These are phyloP conservation scores for Streptanthus diversifolius DNA, from an alignment of 345 rosid species.

Conservation along the genomic window DNA sequence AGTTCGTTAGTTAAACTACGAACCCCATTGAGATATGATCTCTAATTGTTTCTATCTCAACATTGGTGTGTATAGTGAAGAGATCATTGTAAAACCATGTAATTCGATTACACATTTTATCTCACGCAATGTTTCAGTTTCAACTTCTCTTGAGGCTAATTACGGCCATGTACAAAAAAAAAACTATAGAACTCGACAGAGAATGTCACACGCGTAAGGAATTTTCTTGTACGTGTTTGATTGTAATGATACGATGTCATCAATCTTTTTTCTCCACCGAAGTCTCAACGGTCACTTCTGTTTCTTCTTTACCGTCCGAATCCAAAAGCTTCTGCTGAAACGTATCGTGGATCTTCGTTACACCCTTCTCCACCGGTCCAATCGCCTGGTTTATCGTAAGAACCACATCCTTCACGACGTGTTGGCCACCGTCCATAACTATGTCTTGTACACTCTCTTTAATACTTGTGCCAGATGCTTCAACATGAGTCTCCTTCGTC, in stretches of 20 bases:
- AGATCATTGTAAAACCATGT: not conserved
- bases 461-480: slow-evolving; percentile 76
- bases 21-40: not conserved
- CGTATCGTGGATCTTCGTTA: slow-evolving; percentile 68
- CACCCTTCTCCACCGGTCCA: slow-evolving; percentile 80
- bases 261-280: slow-evolving; percentile 5
- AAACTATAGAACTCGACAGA: not conserved
- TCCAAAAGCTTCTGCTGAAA: slow-evolving; percentile 43
- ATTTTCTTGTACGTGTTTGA: too few species aligned
- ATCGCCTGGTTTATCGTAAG: slow-evolving; percentile 88
- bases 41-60: not conserved
- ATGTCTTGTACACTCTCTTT: slow-evolving; percentile 82
- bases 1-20: slow-evolving; percentile 48
- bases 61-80: slow-evolving; percentile 1
- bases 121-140: not conserved
- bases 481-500: slow-evolving; percentile 46
- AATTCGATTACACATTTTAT: not conserved
- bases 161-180: not conserved
- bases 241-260: not conserved
- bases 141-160: not conserved
- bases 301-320: slow-evolving; percentile 38
- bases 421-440: slow-evolving; percentile 74
- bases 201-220: not conserved
- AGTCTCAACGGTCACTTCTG: slow-evolving; percentile 40
- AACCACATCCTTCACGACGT: slow-evolving; percentile 66